A percentile compares a stretch with the other conserved stretches of the same genome.
phyloP scores from a whole-genome alignment of 2,329 filamentous ascomycete genomes.

The Trichophyton benhamiae region DNA sequence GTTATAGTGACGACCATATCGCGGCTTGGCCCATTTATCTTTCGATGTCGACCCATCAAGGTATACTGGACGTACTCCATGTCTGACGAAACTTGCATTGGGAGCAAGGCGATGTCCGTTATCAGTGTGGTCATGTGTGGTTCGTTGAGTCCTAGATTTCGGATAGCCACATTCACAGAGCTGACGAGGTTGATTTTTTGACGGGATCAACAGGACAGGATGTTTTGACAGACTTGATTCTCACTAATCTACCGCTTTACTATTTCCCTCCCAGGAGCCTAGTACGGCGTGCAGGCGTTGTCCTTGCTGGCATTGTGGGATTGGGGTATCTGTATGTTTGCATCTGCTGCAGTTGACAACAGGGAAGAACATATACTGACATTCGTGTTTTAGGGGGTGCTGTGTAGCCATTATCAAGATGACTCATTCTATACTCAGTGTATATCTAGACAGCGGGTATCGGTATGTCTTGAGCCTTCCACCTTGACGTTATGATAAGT shows the following conservation, averaged over 20 bases:
- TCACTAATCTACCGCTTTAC: constrained; percentile 2
- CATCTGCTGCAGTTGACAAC: background rate
- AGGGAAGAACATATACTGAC: background rate
- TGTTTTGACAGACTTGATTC: background rate
- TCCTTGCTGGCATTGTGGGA: constrained; percentile 32
- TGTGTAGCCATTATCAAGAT: constrained; percentile 32
- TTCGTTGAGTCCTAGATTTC: background rate
- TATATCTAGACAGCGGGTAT: constrained; percentile 22
- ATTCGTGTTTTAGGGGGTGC: constrained; percentile 23
- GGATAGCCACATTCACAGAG: background rate
- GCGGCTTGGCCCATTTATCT: constrained; percentile 37
- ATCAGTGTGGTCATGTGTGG: background rate
- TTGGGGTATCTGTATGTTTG: constrained; percentile 32
- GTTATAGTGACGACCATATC: constrained; percentile 11
- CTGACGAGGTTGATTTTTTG: background rate
- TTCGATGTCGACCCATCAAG: constrained; percentile 36
- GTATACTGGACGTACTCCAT: constrained; percentile 35
- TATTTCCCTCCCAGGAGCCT: constrained; percentile 1
- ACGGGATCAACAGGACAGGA: background rate
- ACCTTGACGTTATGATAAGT: background rate
- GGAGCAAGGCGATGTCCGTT: background rate
- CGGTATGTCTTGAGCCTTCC: constrained; percentile 18
- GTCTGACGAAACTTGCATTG: background rate
- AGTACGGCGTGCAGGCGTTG: constrained; percentile 26
- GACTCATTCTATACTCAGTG: constrained; percentile 26